Conservation (phyloP, 345 rosid species). For the Gossypium longicalyx region DNA sequence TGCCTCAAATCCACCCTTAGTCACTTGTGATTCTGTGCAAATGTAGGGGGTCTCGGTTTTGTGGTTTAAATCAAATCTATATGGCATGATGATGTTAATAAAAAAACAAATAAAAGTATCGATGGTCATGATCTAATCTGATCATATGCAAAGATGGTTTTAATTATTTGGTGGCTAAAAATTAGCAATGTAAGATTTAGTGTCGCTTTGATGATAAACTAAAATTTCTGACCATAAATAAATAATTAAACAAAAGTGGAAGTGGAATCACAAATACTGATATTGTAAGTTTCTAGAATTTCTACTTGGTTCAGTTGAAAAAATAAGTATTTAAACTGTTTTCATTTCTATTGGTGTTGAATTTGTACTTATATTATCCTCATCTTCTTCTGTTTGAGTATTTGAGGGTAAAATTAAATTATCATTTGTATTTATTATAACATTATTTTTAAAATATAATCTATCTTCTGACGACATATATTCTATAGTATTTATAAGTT, state of each 20-base stretch:
- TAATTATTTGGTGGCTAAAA: background rate
- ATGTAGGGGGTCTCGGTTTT: background rate
- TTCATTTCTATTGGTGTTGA: too few species aligned
- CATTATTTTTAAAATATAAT: too few species aligned
- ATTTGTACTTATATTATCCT: too few species aligned
- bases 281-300: background rate
- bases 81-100: too few species aligned
- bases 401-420: too few species aligned
- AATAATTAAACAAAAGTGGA: background rate
- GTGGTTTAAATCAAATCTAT: background rate
- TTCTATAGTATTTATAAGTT: too few species aligned
- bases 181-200: background rate
- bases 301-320: too few species aligned
- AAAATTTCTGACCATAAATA: background rate
- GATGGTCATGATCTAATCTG: background rate
- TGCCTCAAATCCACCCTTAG: too few species aligned
- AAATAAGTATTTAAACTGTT: too few species aligned
- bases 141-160: background rate
- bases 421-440: too few species aligned
- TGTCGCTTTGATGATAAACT: background rate
- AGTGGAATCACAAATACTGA: background rate
- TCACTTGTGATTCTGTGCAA: background rate
- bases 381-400: too few species aligned
- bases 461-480: too few species aligned
- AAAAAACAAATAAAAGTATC: background rate